Evolutionary conservation across 306 rosid genomes (phyloP).

Genomic region (Malus sylvestris): DNA sequence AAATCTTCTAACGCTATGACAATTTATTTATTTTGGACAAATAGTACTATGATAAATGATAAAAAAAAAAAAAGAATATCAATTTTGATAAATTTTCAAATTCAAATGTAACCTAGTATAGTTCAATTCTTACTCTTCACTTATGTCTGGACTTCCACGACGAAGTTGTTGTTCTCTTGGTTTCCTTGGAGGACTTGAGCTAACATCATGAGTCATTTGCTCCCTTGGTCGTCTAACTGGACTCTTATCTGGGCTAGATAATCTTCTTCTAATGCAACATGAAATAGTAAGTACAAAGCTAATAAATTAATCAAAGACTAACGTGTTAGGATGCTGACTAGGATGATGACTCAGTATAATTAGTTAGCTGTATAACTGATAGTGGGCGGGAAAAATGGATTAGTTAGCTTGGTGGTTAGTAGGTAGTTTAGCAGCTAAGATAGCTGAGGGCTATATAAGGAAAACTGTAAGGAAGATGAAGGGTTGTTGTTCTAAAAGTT

Average conservation of each 20-base stretch:
- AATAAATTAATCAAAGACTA: constrained; percentile 3
- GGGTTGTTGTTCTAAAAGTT: too few species aligned
- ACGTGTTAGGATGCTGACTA: too few species aligned
- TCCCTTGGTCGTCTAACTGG: constrained; percentile 34
- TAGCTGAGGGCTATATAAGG: too few species aligned
- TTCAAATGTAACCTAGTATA: constrained; percentile 31
- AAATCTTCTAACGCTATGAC: neutral
- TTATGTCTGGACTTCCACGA: constrained; percentile 32
- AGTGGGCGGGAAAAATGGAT: too few species aligned
- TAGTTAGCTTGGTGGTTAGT: too few species aligned
- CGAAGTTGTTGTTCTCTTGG: constrained; percentile 40
- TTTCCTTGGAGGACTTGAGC: constrained; percentile 47
- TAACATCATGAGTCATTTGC: constrained; percentile 32
- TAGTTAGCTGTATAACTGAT: too few species aligned
- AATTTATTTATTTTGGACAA: neutral
- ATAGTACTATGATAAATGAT: neutral
- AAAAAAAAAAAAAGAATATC: neutral
- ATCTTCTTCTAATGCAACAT: constrained; percentile 21
- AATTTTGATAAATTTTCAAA: neutral
- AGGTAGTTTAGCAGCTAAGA: too few species aligned
- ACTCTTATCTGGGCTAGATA: constrained; percentile 36
- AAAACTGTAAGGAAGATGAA: too few species aligned
- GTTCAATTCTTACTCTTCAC: constrained; percentile 41
- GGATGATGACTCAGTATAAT: too few species aligned
- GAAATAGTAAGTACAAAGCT: neutral